Evolutionary conservation across 805 yeast species (phyloP).

Genomic region (Nematodospora valgi): DNA sequence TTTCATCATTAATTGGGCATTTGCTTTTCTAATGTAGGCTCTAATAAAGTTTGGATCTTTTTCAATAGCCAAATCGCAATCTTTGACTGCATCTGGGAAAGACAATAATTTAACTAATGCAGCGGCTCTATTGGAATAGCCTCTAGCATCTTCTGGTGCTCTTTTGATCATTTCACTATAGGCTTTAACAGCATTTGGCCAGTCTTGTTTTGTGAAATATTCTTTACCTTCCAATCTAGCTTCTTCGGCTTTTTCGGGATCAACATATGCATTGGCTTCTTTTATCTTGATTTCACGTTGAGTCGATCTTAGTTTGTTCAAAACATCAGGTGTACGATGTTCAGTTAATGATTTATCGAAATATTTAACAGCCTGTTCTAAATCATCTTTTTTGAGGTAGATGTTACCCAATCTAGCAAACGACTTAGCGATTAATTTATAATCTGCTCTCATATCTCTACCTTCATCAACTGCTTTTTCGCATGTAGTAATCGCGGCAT

Average conservation of each 20-base stretch:
- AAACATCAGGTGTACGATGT: conserved; percentile 92
- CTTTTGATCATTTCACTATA: conserved; percentile 95
- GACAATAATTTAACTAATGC: conserved; percentile 92
- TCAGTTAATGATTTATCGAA: conserved; percentile 93
- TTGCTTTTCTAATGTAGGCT: conserved; percentile 96
- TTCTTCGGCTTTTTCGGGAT: conserved; percentile 91
- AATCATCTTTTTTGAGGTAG: conserved; percentile 71
- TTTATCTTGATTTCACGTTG: conserved; percentile 80
- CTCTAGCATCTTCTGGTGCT: conserved; percentile 95
- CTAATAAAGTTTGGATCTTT: conserved; percentile 86
- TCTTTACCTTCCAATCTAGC: conserved; percentile 93
- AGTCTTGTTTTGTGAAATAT: conserved; percentile 82
- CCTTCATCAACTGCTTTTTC: conserved; percentile 83
- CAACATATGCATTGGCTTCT: conserved; percentile 76
- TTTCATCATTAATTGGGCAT: conserved; percentile 85
- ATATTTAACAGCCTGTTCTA: conserved; percentile 66
- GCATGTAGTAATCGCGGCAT: conserved; percentile 79
- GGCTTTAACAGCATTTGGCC: conserved; percentile 95
- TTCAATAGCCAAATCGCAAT: conserved; percentile 85
- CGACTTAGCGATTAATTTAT: conserved; percentile 86
- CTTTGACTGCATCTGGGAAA: conserved; percentile 93
- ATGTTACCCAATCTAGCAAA: conserved; percentile 87
- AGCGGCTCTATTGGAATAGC: conserved; percentile 97
- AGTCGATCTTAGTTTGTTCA: conserved; percentile 79
- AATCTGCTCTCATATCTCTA: conserved; percentile 86